phyloP scores from a whole-genome alignment of 129 eudicot genomes.

The Arctium minus region DNA sequence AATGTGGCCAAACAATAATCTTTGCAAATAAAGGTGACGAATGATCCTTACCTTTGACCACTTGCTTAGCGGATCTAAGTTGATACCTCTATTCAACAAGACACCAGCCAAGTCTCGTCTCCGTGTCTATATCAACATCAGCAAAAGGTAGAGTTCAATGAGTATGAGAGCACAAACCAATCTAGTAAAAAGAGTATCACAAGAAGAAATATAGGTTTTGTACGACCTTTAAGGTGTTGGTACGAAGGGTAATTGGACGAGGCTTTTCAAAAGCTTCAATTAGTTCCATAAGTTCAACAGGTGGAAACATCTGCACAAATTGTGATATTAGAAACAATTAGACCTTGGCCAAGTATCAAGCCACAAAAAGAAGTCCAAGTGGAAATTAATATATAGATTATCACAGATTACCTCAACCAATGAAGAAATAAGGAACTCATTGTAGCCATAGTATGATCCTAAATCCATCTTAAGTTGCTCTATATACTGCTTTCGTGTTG shows the following conservation, averaged over 20 bases:
- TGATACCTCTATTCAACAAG: constrained; percentile 89
- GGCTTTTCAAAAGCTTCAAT: constrained; percentile 99
- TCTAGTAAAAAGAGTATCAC: not conserved
- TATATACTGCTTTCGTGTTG: constrained; percentile 70
- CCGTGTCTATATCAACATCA: constrained; percentile 52
- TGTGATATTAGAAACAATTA: not conserved
- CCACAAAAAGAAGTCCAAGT: not conserved
- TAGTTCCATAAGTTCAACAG: constrained; percentile 83
- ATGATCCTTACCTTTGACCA: constrained; percentile 81
- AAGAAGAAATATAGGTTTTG: not conserved
- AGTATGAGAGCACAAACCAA: not conserved
- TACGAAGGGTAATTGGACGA: constrained; percentile 77
- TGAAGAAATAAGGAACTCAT: constrained; percentile 73
- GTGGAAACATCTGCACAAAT: constrained; percentile 81
- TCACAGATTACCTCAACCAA: constrained; percentile 61
- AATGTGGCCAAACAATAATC: not conserved
- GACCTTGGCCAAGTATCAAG: not conserved
- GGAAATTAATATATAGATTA: not conserved
- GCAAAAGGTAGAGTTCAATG: not conserved
- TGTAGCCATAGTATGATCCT: constrained; percentile 84
- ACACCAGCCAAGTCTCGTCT: constrained; percentile 94
- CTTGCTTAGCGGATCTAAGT: constrained; percentile 92
- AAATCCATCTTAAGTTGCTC: constrained; percentile 82
- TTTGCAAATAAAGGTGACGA: not conserved
- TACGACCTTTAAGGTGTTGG: constrained; percentile 84